Evolutionary conservation across 176 grass and related monocot genomes (phyloP).

Genomic region (Bonia amplexicaulis): DNA sequence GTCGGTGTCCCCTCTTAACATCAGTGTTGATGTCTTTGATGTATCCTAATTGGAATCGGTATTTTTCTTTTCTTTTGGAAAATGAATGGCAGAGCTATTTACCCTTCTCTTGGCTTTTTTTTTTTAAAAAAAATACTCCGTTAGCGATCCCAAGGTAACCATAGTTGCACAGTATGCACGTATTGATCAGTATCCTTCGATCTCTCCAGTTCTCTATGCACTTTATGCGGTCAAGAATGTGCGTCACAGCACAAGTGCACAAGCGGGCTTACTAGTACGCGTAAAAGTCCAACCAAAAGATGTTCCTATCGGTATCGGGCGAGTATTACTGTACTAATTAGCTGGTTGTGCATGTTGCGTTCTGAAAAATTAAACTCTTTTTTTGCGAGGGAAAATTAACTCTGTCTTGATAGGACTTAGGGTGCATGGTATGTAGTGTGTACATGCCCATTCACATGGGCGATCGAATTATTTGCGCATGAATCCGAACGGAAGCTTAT

Average conservation of each 20-base stretch:
- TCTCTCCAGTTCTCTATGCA: background rate
- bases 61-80: too few species aligned
- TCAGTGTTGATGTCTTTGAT: too few species aligned
- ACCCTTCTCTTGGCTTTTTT: too few species aligned
- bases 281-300: background rate
- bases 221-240: background rate
- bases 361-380: background rate
- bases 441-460: slow-evolving; percentile 34
- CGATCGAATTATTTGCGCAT: slow-evolving; percentile 9
- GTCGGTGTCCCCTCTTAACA: too few species aligned
- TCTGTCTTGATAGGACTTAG: background rate
- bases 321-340: too few species aligned
- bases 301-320: background rate
- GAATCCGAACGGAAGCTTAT: slow-evolving; percentile 25
- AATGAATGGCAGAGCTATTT: too few species aligned
- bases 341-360: background rate
- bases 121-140: too few species aligned
- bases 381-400: too few species aligned
- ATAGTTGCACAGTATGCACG: background rate
- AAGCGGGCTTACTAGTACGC: background rate
- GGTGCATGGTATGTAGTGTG: background rate
- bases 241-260: slow-evolving; percentile 10
- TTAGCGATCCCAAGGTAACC: background rate
- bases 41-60: too few species aligned
- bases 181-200: background rate